A percentile compares a stretch with the other conserved stretches of the same genome.
phyloP scores from a whole-genome alignment of 208 protist species.

The Strigomonas galati region DNA sequence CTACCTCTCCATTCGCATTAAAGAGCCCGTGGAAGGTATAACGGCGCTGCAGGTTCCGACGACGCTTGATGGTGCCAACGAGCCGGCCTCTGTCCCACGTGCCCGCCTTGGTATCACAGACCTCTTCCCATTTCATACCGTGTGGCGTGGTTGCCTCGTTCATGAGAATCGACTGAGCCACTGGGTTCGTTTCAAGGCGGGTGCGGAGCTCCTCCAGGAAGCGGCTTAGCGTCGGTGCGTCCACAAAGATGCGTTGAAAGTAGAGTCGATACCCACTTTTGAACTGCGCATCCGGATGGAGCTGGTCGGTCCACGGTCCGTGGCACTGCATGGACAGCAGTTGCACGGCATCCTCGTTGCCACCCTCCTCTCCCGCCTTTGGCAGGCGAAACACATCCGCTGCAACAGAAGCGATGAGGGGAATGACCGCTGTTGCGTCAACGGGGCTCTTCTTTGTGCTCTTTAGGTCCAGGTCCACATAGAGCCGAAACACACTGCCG shows the following conservation, averaged over 20 bases:
- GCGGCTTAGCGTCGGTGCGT: neutral
- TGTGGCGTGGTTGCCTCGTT: conserved; percentile 2
- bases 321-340: conserved; percentile 8
- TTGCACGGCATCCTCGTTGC: neutral
- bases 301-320: neutral
- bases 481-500: conserved; percentile 13
- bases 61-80: conserved; percentile 19
- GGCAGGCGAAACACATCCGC: conserved; percentile 1
- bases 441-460: conserved; percentile 7
- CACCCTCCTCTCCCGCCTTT: neutral
- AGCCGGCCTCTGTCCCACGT: conserved; percentile 13
- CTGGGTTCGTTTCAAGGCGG: neutral
- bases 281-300: conserved; percentile 1
- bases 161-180: neutral
- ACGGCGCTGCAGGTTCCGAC: neutral
- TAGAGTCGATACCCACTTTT: conserved; percentile 16
- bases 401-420: neutral
- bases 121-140: conserved; percentile 2
- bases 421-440: conserved; percentile 1
- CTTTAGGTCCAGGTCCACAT: conserved; percentile 15
- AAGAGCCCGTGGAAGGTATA: conserved; percentile 3
- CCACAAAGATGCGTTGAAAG: conserved; percentile 17
- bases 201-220: neutral
- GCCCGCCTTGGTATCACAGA: conserved; percentile 13
- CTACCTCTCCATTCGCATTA: no score